Evolutionary conservation across 2,329 filamentous ascomycete species (phyloP), one percentile per base, ranked within the genome.

Genomic region (Emydomyces testavorans): DNA sequence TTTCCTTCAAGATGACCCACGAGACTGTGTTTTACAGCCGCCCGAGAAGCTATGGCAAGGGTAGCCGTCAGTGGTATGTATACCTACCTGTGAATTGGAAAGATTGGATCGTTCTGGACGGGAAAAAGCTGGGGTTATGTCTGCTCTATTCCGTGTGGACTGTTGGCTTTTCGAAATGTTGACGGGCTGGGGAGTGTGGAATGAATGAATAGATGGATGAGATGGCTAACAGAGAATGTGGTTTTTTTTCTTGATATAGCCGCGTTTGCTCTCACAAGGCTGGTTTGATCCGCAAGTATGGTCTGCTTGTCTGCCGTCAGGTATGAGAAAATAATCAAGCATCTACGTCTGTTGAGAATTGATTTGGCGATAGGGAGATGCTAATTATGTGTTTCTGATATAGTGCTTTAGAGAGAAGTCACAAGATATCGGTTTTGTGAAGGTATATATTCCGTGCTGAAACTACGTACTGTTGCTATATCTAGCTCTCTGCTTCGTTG

Each of bases 231-330:
- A 10, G 36, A 24, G 32, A 28, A 40, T 31, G 4, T 18, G 35
- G 29, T 6, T 38, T 7, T 42, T 37, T 38, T 47, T 49, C 53
- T 53, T 54, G 49, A 37, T 49, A 61, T 65, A 85, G 82, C 78
- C 82, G 82, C 67, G 81, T 85, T 69, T 85, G 82, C 86, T 87
- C 88, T 69, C 90, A 98, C 85, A 82, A 80, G 69, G 90, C 92
- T 67, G 92, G 92, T 93, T 82, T 98, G 63, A 94, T 98, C 82
- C 89, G 92, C 79, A 98, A 98, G 79, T 98, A 98, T 78, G 90
- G 92, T 69, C 80, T 95, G 64, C 87, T 94, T 63, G 79, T 82
- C 72, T 81, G 78, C 76, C 76, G 78, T 75, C 64, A 69, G 47
- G 50, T 52, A 48, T 38, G 50, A 2, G 20, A 37, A 29, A 20